Conservation (phyloP, 345 rosid genomes). For the Dipteronia dyeriana region DNA sequence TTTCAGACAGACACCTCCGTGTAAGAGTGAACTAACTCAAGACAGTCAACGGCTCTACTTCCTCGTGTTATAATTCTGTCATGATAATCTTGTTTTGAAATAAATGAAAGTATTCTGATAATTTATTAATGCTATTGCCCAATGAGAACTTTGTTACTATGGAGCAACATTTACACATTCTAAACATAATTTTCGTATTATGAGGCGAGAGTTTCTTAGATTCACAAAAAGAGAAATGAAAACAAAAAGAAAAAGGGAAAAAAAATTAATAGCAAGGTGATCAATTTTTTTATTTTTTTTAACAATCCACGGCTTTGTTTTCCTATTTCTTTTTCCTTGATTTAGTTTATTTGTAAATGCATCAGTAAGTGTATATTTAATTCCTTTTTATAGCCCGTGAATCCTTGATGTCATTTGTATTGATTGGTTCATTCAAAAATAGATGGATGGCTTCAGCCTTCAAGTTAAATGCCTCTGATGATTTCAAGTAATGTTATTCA, state of each 20-base stretch:
- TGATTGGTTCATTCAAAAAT: not conserved
- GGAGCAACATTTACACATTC: not conserved
- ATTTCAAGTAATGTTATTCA: not conserved
- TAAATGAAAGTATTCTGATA: not conserved
- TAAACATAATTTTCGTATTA: not conserved
- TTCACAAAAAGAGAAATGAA: not conserved
- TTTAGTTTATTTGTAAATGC: not conserved
- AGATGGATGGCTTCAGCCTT: not conserved
- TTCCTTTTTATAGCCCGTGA: not conserved
- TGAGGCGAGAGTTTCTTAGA: not conserved
- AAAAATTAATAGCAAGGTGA: not conserved
- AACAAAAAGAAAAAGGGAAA: no score
- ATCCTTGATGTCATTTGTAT: not conserved
- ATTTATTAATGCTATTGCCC: not conserved
- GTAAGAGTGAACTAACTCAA: slow-evolving; percentile 23
- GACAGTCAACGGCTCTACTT: slow-evolving; percentile 9
- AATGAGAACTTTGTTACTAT: not conserved
- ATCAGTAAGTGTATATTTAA: not conserved
- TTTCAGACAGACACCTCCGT: slow-evolving; percentile 37
- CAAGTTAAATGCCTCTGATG: not conserved
- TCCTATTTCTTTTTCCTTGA: not conserved
- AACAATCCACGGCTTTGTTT: not conserved
- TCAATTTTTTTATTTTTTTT: not conserved
- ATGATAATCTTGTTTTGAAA: not conserved
- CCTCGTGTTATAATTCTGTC: slow-evolving; percentile 2